Base-by-base conservation (phyloP, 345 rosid species). In the Linum lewisii region DNA sequence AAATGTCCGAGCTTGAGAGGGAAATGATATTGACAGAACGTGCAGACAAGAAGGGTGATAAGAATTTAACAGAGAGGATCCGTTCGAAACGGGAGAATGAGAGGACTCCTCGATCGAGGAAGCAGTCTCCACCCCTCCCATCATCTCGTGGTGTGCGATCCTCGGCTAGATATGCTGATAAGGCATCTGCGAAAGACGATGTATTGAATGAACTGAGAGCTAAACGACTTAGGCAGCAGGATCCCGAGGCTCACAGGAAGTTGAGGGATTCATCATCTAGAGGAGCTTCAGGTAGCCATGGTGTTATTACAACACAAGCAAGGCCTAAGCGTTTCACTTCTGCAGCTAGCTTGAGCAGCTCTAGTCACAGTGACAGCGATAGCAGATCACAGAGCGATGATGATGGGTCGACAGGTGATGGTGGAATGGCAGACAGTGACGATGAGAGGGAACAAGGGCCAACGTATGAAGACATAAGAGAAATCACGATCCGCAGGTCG, bases 121-220 rank as follows among this genome's bases (percentile, higher is more conserved):
- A n/a, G n/a, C 5, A 29, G 34, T 16, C 47, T 3, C 47, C 83
- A 10, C 86, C 87, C 22, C 77, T 76, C 64, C 66, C 83, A 0
- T 75, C 84, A 1, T 76, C 93, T 9, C 90, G 86, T 37, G 82
- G 84, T 45, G 87, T 88, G 34, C 87, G 99, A 15, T 74, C 88
- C 6, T 90, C 97, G 2, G 79, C 96, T 61, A 84, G 99, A 70
- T 87, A 90, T 65, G 90, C 99, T 21, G 99, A 94, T 74, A 73
- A 92, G 77, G 86, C 95, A 0, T 82, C 97, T 73, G 97, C 97
- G 11, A 90, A 90, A 76, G 95, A 90, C 64, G 96, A 82, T 79
- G 96, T 92, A 1, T 54, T 90, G 64, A 90, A 85, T 50, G 97
- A 90, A 67, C 51, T 94, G 79, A 82, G 90, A 76, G 96, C 99